A percentile compares a stretch with the other conserved stretches of the same genome.
These are phyloP conservation scores for Exophiala oligosperma DNA, from an alignment of 2,329 filamentous ascomycete genomes.

Conservation along the genomic window DNA sequence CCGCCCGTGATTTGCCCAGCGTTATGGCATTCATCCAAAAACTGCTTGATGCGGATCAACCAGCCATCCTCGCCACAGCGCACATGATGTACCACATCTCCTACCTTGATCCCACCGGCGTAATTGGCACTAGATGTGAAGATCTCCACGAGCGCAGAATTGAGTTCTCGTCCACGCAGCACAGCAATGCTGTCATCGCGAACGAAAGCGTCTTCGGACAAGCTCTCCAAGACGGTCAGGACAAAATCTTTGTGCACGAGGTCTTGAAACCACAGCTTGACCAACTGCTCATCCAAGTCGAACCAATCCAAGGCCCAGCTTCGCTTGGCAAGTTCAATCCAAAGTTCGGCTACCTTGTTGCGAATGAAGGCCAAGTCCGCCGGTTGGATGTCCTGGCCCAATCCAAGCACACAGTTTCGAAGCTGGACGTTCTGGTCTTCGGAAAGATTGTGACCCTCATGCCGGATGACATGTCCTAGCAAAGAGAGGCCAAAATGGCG, in stretches of 20 bases:
- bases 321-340: conserved; percentile 92
- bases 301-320: conserved; percentile 92
- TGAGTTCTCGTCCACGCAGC: conserved; percentile 78
- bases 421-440: conserved; percentile 67
- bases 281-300: conserved; percentile 85
- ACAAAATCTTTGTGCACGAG: conserved; percentile 79
- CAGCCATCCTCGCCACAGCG: conserved; percentile 82
- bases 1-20: conserved; percentile 62
- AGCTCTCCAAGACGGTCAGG: conserved; percentile 80
- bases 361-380: conserved; percentile 79
- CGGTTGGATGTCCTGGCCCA: conserved; percentile 69
- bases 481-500: conserved; percentile 93
- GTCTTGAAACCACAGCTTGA: conserved; percentile 71
- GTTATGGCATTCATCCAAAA: conserved; percentile 69
- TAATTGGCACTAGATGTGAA: conserved; percentile 80
- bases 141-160: conserved; percentile 88
- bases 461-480: conserved; percentile 84
- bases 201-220: conserved; percentile 93
- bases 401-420: conserved; percentile 73
- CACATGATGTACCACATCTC: conserved; percentile 65
- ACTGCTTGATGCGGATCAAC: conserved; percentile 73
- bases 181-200: conserved; percentile 85
- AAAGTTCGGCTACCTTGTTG: conserved; percentile 92
- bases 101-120: conserved; percentile 71
- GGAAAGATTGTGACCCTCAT: conserved; percentile 75